Percentiles rank a stretch among this genome's conserved stretches.
Conservation (phyloP, 2,329 filamentous ascomycete species). For the Beauveria varroae region DNA sequence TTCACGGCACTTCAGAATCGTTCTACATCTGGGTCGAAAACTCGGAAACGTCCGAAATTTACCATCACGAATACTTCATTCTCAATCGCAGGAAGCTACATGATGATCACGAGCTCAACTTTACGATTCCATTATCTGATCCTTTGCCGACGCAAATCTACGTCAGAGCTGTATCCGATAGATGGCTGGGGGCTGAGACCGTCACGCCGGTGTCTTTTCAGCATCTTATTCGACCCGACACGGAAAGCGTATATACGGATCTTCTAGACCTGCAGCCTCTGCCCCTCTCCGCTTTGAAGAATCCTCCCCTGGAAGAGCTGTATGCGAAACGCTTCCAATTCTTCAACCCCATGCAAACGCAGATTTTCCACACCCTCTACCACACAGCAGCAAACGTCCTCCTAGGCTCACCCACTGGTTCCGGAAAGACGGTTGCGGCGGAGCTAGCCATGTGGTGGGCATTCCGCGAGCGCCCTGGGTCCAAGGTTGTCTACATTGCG, state of each 20-base stretch:
- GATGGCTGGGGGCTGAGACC: constrained; percentile 94
- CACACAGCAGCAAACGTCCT: constrained; percentile 88
- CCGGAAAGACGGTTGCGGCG: constrained; percentile 93
- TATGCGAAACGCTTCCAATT: constrained; percentile 86
- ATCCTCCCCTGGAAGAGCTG: constrained; percentile 77
- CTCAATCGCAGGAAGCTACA: constrained; percentile 82
- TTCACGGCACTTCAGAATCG: constrained; percentile 90
- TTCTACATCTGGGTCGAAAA: constrained; percentile 99
- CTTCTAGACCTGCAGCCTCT: constrained; percentile 86
- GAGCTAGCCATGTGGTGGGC: constrained; percentile 99
- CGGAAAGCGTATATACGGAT: constrained; percentile 94
- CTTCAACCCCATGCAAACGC: constrained; percentile 99
- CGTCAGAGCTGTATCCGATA: constrained; percentile 85
- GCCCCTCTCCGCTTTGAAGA: constrained; percentile 79
- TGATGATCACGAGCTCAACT: constrained; percentile 95
- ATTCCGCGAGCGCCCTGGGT: constrained; percentile 86
- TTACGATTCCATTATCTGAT: constrained; percentile 91
- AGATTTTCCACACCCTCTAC: constrained; percentile 95
- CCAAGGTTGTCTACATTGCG: constrained; percentile 97
- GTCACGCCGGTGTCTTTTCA: constrained; percentile 95
- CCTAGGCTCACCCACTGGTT: constrained; percentile 90
- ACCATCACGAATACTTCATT: constrained; percentile 96
- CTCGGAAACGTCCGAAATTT: constrained; percentile 94
- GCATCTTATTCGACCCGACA: constrained; percentile 93
- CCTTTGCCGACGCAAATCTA: constrained; percentile 94